phyloP scores from a whole-genome alignment of 2,329 filamentous ascomycete genomes.

The Cercospora janseana region DNA sequence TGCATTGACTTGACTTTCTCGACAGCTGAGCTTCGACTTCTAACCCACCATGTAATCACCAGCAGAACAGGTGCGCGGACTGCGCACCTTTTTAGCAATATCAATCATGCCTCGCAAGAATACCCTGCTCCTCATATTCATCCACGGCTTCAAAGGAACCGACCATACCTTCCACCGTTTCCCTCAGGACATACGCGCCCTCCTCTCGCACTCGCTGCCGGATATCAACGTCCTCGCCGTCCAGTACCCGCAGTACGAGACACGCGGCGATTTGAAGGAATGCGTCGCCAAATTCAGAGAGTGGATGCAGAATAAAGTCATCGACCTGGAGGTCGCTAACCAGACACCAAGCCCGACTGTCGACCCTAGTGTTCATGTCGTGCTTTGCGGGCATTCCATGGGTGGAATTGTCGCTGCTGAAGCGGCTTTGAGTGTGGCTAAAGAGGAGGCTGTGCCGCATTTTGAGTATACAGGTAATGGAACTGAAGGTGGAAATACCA shows the following conservation, averaged over 20 bases:
- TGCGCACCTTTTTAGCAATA: not conserved
- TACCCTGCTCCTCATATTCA: conserved; percentile 77
- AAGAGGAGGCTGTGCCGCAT: conserved; percentile 56
- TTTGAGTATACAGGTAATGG: conserved; percentile 1
- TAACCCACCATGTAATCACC: not conserved
- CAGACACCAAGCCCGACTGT: conserved; percentile 78
- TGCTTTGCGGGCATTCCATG: conserved; percentile 85
- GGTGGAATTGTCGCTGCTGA: conserved; percentile 95
- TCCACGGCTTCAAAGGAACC: conserved; percentile 85
- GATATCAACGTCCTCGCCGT: conserved; percentile 65
- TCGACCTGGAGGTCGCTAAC: conserved; percentile 85
- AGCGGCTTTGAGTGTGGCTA: conserved; percentile 71
- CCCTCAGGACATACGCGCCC: conserved; percentile 66
- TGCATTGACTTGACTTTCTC: conserved; percentile 1
- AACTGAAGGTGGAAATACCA: conserved; percentile 4
- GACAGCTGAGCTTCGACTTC: not conserved
- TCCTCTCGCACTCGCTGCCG: conserved; percentile 65
- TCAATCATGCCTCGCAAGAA: conserved; percentile 54
- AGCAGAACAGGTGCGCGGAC: not conserved
- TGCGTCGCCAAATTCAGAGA: conserved; percentile 72
- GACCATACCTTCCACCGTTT: conserved; percentile 77
- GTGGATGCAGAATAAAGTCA: conserved; percentile 87
- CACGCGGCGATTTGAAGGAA: conserved; percentile 70
- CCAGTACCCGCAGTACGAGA: conserved; percentile 80
- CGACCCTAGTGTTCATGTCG: conserved; percentile 76